These are phyloP conservation scores for Monilinia aucupariae DNA, from an alignment of 2,329 filamentous ascomycete species.

Conservation along the genomic window DNA sequence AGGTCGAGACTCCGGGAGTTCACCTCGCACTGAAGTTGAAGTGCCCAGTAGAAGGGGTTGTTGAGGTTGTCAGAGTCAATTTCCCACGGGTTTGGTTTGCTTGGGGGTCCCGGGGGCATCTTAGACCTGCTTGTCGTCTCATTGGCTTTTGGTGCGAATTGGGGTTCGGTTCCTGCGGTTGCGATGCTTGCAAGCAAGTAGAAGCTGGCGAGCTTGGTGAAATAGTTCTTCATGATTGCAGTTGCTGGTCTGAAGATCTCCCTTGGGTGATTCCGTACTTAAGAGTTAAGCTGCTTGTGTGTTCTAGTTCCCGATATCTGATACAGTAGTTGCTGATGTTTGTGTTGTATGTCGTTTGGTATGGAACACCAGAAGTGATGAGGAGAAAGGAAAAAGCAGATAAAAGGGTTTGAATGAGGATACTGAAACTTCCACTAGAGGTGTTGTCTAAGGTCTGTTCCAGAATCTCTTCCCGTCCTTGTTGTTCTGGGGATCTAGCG, in stretches of 20 bases:
- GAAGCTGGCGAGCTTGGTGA: background rate
- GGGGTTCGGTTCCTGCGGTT: background rate
- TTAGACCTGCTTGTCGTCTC: too few relatives aligned
- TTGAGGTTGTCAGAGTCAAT: background rate
- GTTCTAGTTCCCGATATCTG: background rate
- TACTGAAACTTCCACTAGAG: background rate
- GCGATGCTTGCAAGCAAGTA: background rate
- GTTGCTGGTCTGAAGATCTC: background rate
- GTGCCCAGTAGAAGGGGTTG: background rate
- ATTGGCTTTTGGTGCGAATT: background rate
- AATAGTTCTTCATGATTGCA: background rate
- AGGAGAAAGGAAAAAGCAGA: background rate
- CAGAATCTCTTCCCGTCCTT: background rate
- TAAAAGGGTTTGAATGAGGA: rapidly evolving
- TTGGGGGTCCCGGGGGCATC: background rate
- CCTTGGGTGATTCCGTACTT: background rate
- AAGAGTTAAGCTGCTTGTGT: background rate
- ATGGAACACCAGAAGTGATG: background rate
- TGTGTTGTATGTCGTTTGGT: background rate
- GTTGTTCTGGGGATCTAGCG: background rate
- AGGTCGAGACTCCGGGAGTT: background rate
- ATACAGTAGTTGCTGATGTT: background rate
- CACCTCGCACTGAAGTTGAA: background rate
- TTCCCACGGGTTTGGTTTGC: background rate
- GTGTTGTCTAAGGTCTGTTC: background rate